Conservation (phyloP, 2,329 filamentous ascomycete genomes). For the Ascochyta lentis region DNA sequence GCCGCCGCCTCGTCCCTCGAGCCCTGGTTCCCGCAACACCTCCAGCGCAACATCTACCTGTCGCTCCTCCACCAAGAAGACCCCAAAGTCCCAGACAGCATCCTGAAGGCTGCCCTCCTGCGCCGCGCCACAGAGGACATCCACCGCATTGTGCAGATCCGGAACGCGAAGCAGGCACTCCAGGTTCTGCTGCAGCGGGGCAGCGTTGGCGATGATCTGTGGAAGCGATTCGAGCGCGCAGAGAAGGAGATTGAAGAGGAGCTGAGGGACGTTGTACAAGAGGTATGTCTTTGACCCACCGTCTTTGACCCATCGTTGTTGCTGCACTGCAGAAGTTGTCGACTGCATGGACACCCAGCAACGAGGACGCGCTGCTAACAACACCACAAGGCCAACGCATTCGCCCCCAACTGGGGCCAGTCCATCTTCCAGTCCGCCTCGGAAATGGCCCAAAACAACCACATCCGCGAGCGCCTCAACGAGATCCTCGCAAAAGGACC, state of each 20-base stretch:
- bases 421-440: conserved; percentile 97
- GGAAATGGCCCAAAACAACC: conserved; percentile 87
- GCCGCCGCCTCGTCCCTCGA: conserved; percentile 80
- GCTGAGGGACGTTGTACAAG: conserved; percentile 88
- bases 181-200: conserved; percentile 83
- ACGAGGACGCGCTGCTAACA: conserved; percentile 17
- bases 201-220: conserved; percentile 93
- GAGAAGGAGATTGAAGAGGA: conserved; percentile 99
- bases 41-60: conserved; percentile 93
- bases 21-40: conserved; percentile 91
- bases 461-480: conserved; percentile 75
- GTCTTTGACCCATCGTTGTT: background rate
- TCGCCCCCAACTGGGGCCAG: conserved; percentile 87
- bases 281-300: conserved; percentile 63
- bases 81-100: conserved; percentile 76
- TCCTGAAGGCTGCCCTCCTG: conserved; percentile 86
- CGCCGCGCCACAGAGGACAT: conserved; percentile 93
- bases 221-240: conserved; percentile 87
- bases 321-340: conserved; percentile 23
- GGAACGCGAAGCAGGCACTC: conserved; percentile 86
- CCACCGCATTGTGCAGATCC: conserved; percentile 85
- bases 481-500: conserved; percentile 75
- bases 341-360: background rate
- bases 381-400: conserved; percentile 78
- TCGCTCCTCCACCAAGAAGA: conserved; percentile 85